Conservation (phyloP, 805 yeast genomes). For the Candida mattraensis region DNA sequence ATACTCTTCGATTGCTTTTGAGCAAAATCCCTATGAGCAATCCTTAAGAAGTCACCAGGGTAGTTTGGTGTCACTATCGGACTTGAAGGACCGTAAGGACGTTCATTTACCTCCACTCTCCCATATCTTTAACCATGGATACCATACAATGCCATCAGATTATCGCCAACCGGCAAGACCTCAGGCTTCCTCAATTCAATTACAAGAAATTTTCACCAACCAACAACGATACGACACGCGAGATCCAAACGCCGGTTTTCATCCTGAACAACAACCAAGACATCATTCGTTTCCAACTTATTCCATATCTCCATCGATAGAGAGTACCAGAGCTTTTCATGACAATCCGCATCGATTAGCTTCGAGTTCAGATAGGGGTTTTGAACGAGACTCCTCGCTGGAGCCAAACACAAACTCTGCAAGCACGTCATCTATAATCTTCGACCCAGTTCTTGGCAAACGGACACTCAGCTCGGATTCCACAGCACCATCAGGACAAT, state of each 20-base stretch:
- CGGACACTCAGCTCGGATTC: conserved; percentile 3
- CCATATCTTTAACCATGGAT: conserved; percentile 11
- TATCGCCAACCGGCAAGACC: conserved; percentile 1
- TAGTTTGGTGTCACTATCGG: conserved; percentile 7
- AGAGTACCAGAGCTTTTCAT: no score
- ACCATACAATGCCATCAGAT: neutral
- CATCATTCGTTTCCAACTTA: conserved; percentile 5
- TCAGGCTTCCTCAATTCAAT: conserved; percentile 5
- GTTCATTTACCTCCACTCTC: conserved; percentile 24
- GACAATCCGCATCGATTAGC: no score
- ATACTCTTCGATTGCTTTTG: neutral
- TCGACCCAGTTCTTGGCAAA: conserved; percentile 15
- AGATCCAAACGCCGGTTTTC: neutral
- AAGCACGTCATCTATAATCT: neutral
- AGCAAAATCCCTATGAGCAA: conserved; percentile 1
- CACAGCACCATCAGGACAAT: conserved; percentile 11
- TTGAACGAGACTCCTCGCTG: no score
- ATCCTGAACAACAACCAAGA: neutral
- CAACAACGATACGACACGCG: conserved; percentile 4
- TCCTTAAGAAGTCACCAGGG: conserved; percentile 4
- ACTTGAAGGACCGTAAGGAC: conserved; percentile 8
- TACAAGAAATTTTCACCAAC: conserved; percentile 4
- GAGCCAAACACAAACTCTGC: no score
- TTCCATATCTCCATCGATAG: neutral
- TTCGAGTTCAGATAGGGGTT: no score